A percentile compares a stretch with the other conserved stretches of the same genome.
Conservation (phyloP, 2,329 filamentous ascomycete species). For the Bertia moriformis region DNA sequence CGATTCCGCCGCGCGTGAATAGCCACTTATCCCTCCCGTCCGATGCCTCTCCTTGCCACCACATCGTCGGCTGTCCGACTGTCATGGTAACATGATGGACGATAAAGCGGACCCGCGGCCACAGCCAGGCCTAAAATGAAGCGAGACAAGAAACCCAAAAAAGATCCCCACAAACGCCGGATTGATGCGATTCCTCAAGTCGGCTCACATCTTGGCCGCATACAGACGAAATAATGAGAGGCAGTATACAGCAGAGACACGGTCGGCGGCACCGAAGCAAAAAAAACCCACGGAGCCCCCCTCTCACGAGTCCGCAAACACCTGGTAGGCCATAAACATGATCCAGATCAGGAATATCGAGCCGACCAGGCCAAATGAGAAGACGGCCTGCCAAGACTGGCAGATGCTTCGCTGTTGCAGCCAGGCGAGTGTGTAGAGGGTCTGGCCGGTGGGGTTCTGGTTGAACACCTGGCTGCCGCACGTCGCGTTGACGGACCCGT, state of each 20-base stretch:
- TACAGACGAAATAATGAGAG: background rate
- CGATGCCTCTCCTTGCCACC: too few relatives aligned
- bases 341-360: constrained; percentile 50
- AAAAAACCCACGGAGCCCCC: background rate
- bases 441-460: constrained; percentile 32
- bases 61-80: too few relatives aligned
- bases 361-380: constrained; percentile 46
- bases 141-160: too few relatives aligned
- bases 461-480: constrained; percentile 44
- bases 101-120: too few relatives aligned
- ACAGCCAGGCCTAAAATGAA: too few relatives aligned
- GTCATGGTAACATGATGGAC: too few relatives aligned
- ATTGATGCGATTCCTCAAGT: too few relatives aligned
- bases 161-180: too few relatives aligned
- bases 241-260: background rate
- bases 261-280: background rate
- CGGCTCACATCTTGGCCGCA: background rate
- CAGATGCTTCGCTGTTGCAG: constrained; percentile 49
- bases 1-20: too few relatives aligned
- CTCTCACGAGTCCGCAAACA: constrained; percentile 26
- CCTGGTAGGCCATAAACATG: constrained; percentile 53
- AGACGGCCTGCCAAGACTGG: constrained; percentile 49
- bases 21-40: too few relatives aligned
- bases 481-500: constrained; percentile 39
- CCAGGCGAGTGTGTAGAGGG: constrained; percentile 42